Evolutionary conservation across 2,329 filamentous ascomycete species (phyloP), one percentile per base, ranked within the genome.

Genomic region (Neodidymelliopsis sp.): DNA sequence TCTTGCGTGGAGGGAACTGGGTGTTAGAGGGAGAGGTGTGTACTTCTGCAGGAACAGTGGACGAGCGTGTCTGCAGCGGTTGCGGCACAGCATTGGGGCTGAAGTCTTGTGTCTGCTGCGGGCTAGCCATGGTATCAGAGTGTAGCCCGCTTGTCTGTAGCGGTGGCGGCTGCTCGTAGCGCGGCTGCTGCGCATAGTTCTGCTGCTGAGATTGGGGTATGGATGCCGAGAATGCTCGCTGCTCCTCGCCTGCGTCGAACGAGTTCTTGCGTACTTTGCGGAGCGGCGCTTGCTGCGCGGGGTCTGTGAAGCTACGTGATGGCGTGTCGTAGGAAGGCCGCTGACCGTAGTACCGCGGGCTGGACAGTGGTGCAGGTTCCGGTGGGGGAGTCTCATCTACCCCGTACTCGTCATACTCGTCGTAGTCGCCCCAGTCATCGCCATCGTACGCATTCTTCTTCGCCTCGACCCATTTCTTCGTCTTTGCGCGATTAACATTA

Each of bases 401-500:
- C 29, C 83, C 81, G 56, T 81, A 79, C 49, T 81, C 78, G 44
- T 82, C 79, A 43, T 85, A 81, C 37, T 82, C 81, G 56, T 81
- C 78, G 55, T 77, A 78, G 31, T 84, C 88, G 25, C 91, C 93
- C 92, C 93, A 97, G 67, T 96, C 93, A 64, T 95, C 91, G 56
- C 92, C 93, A 65, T 93, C 92, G 67, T 97, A 97, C 67, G 85
- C 89, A 62, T 89, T 86, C 49, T 85, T 81, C 73, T 92, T 93
- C 25, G 93, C 93, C 65, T 96, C 88, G 27, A 93, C 88, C 93
- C 93, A 97, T 82, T 96, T 96, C 75, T 87, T 89, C 45, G 92
- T 97, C 77, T 96, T 96, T 46, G 86, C 83, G 54, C 93, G 86
- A 74, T 90, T 93, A 37, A 97, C 86, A 71, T 96, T 95, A 40